Evolutionary conservation across 2,329 filamentous ascomycete genomes (phyloP).

Genomic region (Cercospora berteroae): DNA sequence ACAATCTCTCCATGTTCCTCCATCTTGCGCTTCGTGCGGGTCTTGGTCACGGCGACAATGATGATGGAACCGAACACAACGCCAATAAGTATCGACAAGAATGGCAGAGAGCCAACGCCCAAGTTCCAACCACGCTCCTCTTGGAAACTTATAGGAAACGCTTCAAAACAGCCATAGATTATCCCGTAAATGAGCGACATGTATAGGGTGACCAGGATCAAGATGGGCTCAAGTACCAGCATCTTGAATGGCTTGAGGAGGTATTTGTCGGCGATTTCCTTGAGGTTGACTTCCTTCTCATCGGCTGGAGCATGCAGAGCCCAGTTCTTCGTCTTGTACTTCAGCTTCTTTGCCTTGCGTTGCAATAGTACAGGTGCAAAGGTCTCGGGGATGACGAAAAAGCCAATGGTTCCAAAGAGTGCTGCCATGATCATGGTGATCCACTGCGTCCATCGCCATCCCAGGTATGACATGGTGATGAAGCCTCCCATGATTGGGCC

Average conservation of each 20-base stretch:
- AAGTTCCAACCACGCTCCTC: slow-evolving; percentile 29
- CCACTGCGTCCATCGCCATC: slow-evolving; percentile 36
- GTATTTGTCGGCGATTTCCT: slow-evolving; percentile 53
- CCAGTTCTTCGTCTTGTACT: slow-evolving; percentile 50
- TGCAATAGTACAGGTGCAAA: slow-evolving; percentile 45
- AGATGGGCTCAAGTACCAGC: slow-evolving; percentile 46
- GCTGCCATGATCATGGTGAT: slow-evolving; percentile 42
- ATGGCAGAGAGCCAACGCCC: slow-evolving; percentile 29
- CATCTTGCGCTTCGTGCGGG: slow-evolving; percentile 25
- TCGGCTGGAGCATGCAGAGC: slow-evolving; percentile 39
- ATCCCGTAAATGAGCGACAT: slow-evolving; percentile 34
- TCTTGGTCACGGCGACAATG: slow-evolving; percentile 27
- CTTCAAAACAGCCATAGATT: slow-evolving; percentile 35
- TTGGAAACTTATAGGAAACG: slow-evolving; percentile 35
- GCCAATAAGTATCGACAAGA: slow-evolving; percentile 30
- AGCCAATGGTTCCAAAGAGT: slow-evolving; percentile 44
- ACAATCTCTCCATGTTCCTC: slow-evolving; percentile 23
- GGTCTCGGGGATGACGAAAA: slow-evolving; percentile 53
- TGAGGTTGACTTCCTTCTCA: slow-evolving; percentile 43
- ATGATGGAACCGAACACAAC: slow-evolving; percentile 26
- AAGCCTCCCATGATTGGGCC: slow-evolving; percentile 32
- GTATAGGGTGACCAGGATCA: slow-evolving; percentile 47
- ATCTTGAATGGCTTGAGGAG: slow-evolving; percentile 46
- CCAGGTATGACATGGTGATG: slow-evolving; percentile 28
- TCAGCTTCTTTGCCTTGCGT: slow-evolving; percentile 53